Evolutionary conservation across 192 early-diverging fungal genomes (phyloP), one percentile per base, ranked within the genome.

Genomic region (Entomortierella lignicola): DNA sequence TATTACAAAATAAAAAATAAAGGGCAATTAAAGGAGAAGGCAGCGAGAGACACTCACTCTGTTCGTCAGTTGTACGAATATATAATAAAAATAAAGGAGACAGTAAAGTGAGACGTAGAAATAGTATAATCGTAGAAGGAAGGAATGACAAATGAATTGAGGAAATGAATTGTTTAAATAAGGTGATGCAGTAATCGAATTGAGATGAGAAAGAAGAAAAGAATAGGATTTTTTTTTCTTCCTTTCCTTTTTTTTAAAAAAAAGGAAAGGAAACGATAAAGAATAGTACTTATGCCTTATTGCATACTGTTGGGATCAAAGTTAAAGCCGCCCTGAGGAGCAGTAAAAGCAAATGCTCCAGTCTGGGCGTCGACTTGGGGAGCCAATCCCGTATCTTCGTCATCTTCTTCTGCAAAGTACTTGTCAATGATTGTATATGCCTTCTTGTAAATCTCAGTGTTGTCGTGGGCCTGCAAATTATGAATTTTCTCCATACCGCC

Each of bases 401-500:
- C 93, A 2, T 95, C 95, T 11, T 98, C 97, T 11, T 92, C 92
- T 44, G 82, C 83, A 84, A 97, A 99, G 89, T 98, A 99, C 85
- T 92, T 95, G 85, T 97, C 96, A 66, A 99, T 97, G 80, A 99
- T 94, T 62, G 84, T 77, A 82, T 97, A 98, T 0, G 95, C 92
- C 85, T 99, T 98, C 84, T 92, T 93, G 92, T 99, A 99, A 72
- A 99, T 95, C 34, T 97, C 97, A n/a, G 84, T 83, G 79, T 97
- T 98, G 69, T 96, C 94, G 86, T 99, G 98, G 59, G 91, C 85
- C 86, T 99, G 98, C 53, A 99, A 86, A 34, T 92, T 85, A 84
- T 98, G 92, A 72, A 99, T 95, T 86, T 95, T 95, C 60, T 98
- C 96, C 85, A 98, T 94, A 50, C 98, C 98, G 50, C 91, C 94